These are phyloP conservation scores for Triticum dicoccoides DNA, from an alignment of 176 grass and related monocot species.

Conservation along the genomic window DNA sequence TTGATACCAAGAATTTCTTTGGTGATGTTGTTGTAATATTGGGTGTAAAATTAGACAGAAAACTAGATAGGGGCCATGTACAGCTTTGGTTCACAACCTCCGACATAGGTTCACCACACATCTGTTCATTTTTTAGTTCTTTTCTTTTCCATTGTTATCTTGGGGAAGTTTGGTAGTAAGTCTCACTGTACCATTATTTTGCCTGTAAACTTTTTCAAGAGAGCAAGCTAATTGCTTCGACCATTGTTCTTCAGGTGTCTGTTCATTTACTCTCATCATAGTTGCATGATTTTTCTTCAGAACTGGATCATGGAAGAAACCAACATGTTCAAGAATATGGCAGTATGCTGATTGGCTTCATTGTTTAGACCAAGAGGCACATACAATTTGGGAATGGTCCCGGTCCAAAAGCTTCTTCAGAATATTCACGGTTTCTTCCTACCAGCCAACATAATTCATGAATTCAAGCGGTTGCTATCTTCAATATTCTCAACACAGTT, in stretches of 20 bases:
- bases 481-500: background rate
- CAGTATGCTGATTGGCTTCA: background rate
- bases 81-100: constrained; percentile 17
- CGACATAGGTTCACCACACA: background rate
- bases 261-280: background rate
- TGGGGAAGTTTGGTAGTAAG: background rate
- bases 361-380: background rate
- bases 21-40: constrained; percentile 19
- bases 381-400: background rate
- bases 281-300: background rate
- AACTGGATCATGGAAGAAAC: background rate
- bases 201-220: background rate
- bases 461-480: background rate
- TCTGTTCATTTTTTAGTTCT: constrained; percentile 28
- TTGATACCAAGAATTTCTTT: background rate
- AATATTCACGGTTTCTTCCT: background rate
- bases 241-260: background rate
- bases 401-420: background rate
- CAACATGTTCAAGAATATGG: background rate
- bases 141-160: constrained; percentile 1
- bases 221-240: background rate
- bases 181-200: background rate
- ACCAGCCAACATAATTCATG: background rate
- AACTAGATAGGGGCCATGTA: constrained; percentile 34
- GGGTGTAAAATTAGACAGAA: background rate